A percentile compares a stretch with the other conserved stretches of the same genome.
Evolutionary conservation across 805 yeast species (phyloP).

Genomic region (Kazachstania taianensis): DNA sequence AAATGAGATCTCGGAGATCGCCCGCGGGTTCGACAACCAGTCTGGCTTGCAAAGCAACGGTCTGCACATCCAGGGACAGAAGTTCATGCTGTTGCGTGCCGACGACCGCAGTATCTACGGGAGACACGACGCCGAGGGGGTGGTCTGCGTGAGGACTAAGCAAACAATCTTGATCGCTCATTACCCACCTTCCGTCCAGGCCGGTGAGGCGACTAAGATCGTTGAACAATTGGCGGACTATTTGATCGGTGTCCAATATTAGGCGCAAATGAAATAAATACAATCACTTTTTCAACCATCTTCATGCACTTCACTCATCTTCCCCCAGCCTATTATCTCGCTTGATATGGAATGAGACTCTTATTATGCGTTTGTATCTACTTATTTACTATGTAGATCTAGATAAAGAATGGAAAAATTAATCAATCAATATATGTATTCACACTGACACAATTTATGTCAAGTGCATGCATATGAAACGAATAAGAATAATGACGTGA

Average conservation of each 20-base stretch:
- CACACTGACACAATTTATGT: too few species aligned
- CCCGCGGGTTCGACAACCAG: constrained; percentile 73
- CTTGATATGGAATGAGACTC: too few species aligned
- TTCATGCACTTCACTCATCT: too few species aligned
- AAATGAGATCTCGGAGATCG: constrained; percentile 64
- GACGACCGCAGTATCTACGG: constrained; percentile 93
- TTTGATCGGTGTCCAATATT: constrained; percentile 79
- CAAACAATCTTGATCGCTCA: constrained; percentile 92
- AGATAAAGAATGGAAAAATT: too few species aligned
- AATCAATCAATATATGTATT: too few species aligned
- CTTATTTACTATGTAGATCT: too few species aligned
- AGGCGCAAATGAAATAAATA: too few species aligned
- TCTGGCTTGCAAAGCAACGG: constrained; percentile 75
- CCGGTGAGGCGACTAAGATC: constrained; percentile 90
- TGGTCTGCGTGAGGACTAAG: constrained; percentile 83
- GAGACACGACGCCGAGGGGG: constrained; percentile 80
- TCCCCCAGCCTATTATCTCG: too few species aligned
- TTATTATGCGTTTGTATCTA: too few species aligned
- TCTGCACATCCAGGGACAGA: constrained; percentile 71
- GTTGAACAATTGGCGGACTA: constrained; percentile 96
- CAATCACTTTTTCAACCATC: too few species aligned
- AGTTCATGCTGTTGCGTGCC: constrained; percentile 80
- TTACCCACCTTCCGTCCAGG: constrained; percentile 81
- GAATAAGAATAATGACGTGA: too few species aligned
- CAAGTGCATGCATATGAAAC: not conserved